Percentiles rank a stretch among this genome's conserved stretches.
Conservation (phyloP, 2,329 filamentous ascomycete genomes). For the Byssoonygena ceratinophila region DNA sequence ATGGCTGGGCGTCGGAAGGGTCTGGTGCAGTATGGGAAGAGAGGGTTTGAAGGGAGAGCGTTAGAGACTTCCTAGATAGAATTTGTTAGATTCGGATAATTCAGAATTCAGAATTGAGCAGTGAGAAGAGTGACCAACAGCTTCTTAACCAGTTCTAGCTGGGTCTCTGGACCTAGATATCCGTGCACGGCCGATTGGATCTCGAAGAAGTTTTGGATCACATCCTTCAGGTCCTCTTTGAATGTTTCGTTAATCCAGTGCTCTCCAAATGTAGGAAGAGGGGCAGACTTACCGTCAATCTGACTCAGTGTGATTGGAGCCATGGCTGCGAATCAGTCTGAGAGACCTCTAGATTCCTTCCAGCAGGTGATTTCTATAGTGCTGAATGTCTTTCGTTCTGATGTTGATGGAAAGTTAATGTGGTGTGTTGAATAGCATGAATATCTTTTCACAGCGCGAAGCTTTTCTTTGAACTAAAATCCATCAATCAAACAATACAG, state of each 20-base stretch:
- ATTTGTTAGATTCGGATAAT: background rate
- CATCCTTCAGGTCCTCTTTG: slow-evolving; percentile 46
- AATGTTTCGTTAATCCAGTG: slow-evolving; percentile 15
- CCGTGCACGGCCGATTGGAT: slow-evolving; percentile 50
- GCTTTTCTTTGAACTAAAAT: too few species aligned
- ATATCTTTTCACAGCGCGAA: too few species aligned
- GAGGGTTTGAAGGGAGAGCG: slow-evolving; percentile 45
- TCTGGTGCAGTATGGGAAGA: slow-evolving; percentile 31
- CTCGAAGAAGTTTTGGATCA: slow-evolving; percentile 53
- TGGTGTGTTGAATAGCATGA: too few species aligned
- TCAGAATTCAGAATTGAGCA: too few species aligned
- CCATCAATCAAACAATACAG: too few species aligned
- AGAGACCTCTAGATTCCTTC: background rate
- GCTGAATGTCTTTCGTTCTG: background rate
- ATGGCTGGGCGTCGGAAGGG: slow-evolving; percentile 16
- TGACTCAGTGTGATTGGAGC: slow-evolving; percentile 28
- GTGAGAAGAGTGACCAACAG: slow-evolving; percentile 35
- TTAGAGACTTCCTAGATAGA: slow-evolving; percentile 29
- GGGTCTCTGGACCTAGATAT: slow-evolving; percentile 47
- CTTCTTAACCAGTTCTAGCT: slow-evolving; percentile 48
- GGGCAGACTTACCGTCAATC: slow-evolving; percentile 26
- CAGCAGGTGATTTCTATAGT: too few species aligned
- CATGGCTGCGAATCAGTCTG: slow-evolving; percentile 24
- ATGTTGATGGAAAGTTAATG: too few species aligned
- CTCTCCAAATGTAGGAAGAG: slow-evolving; percentile 4